Conservation (phyloP, 768 basidiomycete species). For the Russula emetica region DNA sequence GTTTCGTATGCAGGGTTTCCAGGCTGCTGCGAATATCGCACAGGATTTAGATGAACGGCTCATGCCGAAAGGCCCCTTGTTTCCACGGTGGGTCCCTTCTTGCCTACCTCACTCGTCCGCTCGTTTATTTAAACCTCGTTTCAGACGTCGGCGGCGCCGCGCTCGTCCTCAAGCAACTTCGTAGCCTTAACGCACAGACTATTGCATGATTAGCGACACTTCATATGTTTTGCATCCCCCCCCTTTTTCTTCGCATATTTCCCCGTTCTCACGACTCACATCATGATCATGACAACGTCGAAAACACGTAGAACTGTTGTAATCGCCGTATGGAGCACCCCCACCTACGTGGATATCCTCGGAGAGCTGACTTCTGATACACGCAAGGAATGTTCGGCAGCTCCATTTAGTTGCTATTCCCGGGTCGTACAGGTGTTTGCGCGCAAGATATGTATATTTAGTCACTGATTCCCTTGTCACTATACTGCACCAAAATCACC, state of each 20-base stretch:
- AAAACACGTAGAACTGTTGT: background rate
- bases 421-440: background rate
- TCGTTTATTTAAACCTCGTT: background rate
- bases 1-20: conserved; percentile 67
- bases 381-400: background rate
- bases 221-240: background rate
- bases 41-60: conserved; percentile 86
- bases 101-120: background rate
- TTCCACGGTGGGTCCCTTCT: conserved; percentile 60
- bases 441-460: background rate
- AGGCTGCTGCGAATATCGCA: conserved; percentile 88
- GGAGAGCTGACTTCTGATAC: background rate
- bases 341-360: background rate
- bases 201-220: background rate
- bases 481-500: background rate
- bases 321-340: background rate
- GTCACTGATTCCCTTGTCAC: conserved; percentile 1
- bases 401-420: background rate
- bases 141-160: conserved; percentile 25
- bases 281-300: background rate
- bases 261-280: background rate
- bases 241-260: background rate
- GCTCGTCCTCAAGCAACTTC: background rate
- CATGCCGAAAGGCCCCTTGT: conserved; percentile 88
- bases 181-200: background rate